Percentiles rank a stretch among this genome's conserved stretches.
Conservation (phyloP, 495 filamentous ascomycete species). For the Podospora sp. region DNA sequence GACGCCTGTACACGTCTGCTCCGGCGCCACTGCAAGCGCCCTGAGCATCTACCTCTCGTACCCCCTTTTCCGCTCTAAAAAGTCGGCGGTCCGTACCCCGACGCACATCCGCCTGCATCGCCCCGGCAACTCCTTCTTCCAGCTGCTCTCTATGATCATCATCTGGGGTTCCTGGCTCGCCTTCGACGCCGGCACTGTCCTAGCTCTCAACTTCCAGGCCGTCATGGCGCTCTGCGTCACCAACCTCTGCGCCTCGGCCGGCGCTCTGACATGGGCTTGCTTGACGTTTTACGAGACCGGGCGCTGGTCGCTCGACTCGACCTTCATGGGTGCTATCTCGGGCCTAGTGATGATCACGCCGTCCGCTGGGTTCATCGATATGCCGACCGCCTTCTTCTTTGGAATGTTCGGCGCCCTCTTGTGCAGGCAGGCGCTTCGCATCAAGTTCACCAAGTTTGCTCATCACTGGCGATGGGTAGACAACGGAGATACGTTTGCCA, state of each 20-base stretch:
- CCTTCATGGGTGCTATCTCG: constrained; percentile 88
- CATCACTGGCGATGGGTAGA: constrained; percentile 55
- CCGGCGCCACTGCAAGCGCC: constrained; percentile 74
- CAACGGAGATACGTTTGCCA: constrained; percentile 81
- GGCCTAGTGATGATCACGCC: constrained; percentile 85
- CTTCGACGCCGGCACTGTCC: constrained; percentile 91
- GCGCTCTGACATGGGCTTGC: constrained; percentile 78
- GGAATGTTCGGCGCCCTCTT: constrained; percentile 81
- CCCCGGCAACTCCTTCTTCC: constrained; percentile 35
- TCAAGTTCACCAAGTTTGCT: constrained; percentile 69
- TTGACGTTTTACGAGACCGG: constrained; percentile 85
- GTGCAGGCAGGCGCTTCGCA: constrained; percentile 89
- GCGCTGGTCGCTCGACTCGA: constrained; percentile 96
- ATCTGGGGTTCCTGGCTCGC: constrained; percentile 97
- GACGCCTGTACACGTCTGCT: constrained; percentile 84
- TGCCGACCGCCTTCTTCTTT: constrained; percentile 81
- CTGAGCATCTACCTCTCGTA: constrained; percentile 72
- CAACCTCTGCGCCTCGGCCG: constrained; percentile 83
- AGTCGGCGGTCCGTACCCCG: constrained; percentile 70
- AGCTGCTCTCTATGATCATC: constrained; percentile 69
- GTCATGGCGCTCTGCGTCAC: constrained; percentile 95
- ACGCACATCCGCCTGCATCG: constrained; percentile 78
- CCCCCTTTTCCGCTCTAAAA: constrained; percentile 33
- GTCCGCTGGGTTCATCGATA: constrained; percentile 78
- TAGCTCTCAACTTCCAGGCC: constrained; percentile 87